phyloP scores from a whole-genome alignment of 2,329 filamentous ascomycete species.

The Emmonsia crescens region DNA sequence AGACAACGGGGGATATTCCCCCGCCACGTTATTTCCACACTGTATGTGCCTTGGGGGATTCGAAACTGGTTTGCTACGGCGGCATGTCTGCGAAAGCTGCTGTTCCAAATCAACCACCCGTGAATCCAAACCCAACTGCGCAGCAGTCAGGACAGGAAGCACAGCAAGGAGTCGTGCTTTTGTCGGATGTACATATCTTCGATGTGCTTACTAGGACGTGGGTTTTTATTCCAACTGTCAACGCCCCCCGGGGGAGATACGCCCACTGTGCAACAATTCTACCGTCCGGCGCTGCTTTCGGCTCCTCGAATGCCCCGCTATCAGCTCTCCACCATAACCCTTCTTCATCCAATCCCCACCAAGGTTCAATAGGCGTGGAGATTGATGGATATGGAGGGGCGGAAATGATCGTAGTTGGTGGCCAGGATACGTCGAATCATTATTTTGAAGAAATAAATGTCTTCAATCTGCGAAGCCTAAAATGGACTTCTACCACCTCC shows the following conservation, averaged over 20 bases:
- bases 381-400: constrained; percentile 86
- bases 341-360: constrained; percentile 68
- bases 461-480: constrained; percentile 88
- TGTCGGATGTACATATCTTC: constrained; percentile 96
- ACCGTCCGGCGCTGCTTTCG: constrained; percentile 76
- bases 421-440: constrained; percentile 93
- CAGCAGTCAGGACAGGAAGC: constrained; percentile 45
- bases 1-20: constrained; percentile 73
- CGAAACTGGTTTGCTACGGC: constrained; percentile 94
- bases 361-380: constrained; percentile 75
- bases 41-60: constrained; percentile 84
- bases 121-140: constrained; percentile 22
- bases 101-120: constrained; percentile 35
- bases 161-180: constrained; percentile 82
- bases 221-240: constrained; percentile 70
- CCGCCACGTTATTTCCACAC: constrained; percentile 95
- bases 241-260: constrained; percentile 85
- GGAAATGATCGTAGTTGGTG: constrained; percentile 94
- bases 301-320: constrained; percentile 69
- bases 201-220: constrained; percentile 73
- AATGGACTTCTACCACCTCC: constrained; percentile 84
- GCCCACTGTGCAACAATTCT: constrained; percentile 91
- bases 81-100: constrained; percentile 79
- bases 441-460: constrained; percentile 99
- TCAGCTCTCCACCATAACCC: constrained; percentile 87